Evolutionary conservation across 176 grass and related monocot species (phyloP).

Genomic region (Eremochloa ophiuroides): DNA sequence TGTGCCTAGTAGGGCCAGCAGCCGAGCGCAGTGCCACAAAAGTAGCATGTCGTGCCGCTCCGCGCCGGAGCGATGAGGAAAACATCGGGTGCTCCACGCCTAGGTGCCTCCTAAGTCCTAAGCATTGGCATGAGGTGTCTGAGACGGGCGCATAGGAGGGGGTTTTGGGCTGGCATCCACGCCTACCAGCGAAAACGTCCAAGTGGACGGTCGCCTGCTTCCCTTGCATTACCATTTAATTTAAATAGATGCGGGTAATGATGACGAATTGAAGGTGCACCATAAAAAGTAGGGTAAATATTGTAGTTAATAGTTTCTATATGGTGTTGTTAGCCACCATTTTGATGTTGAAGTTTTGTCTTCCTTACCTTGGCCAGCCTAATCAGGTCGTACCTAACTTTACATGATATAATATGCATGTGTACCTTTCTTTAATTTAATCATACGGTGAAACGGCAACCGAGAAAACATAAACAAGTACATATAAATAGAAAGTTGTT

Average conservation of each 20-base stretch:
- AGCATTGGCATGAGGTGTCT: no score
- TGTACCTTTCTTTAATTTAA: background rate
- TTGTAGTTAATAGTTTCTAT: background rate
- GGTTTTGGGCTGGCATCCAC: no score
- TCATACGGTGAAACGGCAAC: background rate
- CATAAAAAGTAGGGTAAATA: background rate
- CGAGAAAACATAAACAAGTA: background rate
- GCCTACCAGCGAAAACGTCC: background rate
- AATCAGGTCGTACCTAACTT: background rate
- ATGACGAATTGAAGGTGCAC: background rate
- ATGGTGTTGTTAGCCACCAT: slow-evolving; percentile 13
- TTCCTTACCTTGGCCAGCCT: background rate
- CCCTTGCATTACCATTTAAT: background rate
- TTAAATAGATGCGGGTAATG: background rate
- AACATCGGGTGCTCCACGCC: no score
- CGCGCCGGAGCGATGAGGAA: no score
- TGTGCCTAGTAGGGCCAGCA: no score
- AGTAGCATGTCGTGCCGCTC: no score
- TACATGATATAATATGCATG: background rate
- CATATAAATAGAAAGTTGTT: background rate
- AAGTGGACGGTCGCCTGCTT: no score
- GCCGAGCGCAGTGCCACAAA: no score
- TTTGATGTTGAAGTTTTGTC: background rate
- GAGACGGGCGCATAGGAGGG: no score
- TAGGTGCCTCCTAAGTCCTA: no score